Percentiles rank a stretch among this genome's conserved stretches.
Evolutionary conservation across 116 monocot genomes (phyloP).

Genomic region (Phalaenopsis hybrid): DNA sequence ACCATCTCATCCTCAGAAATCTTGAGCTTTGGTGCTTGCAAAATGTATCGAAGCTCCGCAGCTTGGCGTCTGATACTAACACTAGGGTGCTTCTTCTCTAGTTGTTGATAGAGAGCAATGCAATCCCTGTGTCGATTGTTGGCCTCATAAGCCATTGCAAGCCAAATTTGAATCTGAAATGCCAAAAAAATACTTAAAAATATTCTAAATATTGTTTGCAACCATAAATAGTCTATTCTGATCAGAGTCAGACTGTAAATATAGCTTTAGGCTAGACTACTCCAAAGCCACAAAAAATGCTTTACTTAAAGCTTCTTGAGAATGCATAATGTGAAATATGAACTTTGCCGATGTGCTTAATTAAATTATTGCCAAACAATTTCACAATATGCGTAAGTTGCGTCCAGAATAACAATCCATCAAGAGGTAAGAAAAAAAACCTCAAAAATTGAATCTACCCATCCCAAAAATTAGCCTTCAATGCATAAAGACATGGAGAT

Average conservation of each 20-base stretch:
- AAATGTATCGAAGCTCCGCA: slow-evolving; percentile 81
- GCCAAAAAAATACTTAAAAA: not conserved
- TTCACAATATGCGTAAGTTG: not conserved
- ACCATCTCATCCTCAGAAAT: slow-evolving; percentile 97
- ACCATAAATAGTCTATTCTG: not conserved
- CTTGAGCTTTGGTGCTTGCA: slow-evolving; percentile 91
- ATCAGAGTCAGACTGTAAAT: not conserved
- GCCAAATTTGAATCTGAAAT: slow-evolving; percentile 95
- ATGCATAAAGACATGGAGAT: not conserved
- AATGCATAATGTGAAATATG: not conserved
- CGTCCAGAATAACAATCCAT: not conserved
- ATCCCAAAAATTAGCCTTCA: not conserved
- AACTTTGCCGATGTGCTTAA: not conserved
- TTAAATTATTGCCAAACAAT: not conserved
- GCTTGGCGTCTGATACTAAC: slow-evolving; percentile 84
- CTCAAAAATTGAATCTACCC: not conserved
- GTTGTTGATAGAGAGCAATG: slow-evolving; percentile 71
- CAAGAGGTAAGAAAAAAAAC: not conserved
- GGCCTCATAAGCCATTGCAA: slow-evolving; percentile 98
- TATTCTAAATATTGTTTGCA: not conserved
- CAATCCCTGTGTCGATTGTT: slow-evolving; percentile 93
- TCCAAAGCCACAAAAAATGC: not conserved
- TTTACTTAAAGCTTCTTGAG: not conserved
- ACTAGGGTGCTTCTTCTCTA: slow-evolving; percentile 82
- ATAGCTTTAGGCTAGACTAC: not conserved